Base-by-base conservation (phyloP, 2,329 filamentous ascomycete genomes). In the Microthyrium microscopicum region DNA sequence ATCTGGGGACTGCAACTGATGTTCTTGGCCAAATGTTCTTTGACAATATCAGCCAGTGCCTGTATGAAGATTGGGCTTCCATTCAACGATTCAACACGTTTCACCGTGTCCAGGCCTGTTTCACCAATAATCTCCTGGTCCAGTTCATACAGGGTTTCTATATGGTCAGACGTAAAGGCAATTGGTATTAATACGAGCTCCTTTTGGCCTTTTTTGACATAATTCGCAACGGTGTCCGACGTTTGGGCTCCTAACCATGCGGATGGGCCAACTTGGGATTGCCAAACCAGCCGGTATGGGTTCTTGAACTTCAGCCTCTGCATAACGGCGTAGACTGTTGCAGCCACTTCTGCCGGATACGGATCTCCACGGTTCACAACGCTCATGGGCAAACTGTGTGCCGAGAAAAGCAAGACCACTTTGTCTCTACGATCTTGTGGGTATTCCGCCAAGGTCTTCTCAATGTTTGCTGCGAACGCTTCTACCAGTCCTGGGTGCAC, bases 141-240 rank as follows among this genome's bases (percentile, higher is more conserved):
- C 33, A 98, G 62, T 55, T 98, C 89, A 52, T 77, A 95, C 1
- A 98, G 64, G 1, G 89, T 98, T 60, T 98, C 89, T 44, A 98
- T 98, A 52, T 98, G 89, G 48, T 98, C 89, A n/a, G 82, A 92
- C 0, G 89, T 98, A 53, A 98, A 98, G 5, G 89, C 89, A 42
- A 98, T 91, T 0, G 89, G 89, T 36, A 98, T 83, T 5, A 98
- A 65, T 2, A 94, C 66, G 35, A 98, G 65, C 50, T 98, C 84
- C 35, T 77, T 92, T 49, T 94, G 81, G 1, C 87, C 89, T 56
- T 89, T 84, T 50, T 79, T 73, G 43, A 95, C 74, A 51, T 94
- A 91, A 39, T 83, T 69, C 50, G 85, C 74, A 8, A 98, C 89
- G 0, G 85, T 87, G 43, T 77, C 73, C 39, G 77, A 75, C 0